Evolutionary conservation across 177 flowering plant genomes (phyloP), one percentile per base, ranked within the genome.

Genomic region (Vitis hybrid): DNA sequence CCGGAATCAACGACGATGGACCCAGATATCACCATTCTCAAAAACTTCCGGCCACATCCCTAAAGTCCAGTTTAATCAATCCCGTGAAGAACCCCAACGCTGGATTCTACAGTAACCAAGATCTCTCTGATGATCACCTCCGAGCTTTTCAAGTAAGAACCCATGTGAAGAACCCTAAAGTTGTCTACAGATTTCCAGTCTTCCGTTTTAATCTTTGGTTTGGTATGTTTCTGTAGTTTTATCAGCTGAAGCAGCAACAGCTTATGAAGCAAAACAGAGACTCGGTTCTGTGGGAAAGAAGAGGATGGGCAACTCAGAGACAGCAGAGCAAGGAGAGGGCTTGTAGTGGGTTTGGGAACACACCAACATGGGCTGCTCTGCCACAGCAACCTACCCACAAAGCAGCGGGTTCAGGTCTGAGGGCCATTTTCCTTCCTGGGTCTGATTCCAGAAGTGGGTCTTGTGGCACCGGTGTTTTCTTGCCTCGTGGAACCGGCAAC

Each of bases 391-490:
- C 44, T 11, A 50, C 55, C 49, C 71, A n/a, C 59, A 24, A 62
- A 11, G 1, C 3, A 47, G n/a, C 49, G 18, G 77, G 77, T 33
- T 74, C 83, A 61, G 82, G 75, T 10, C 68, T 73, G 76, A 59
- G 69, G 64, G 81, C 79, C 0, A 69, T 79, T 31, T 81, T 75
- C 57, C 79, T 78, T 12, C 71, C 28, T 2, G 64, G 78, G 59
- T 59, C 80, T 2, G 75, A 76, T n/a, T 66, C 80, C 2, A 65
- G 58, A 65, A 61, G 31, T 0, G 67, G 72, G 28, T 76, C 82
- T 2, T 7, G 70, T 56, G 86, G 86, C 28, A 83, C 86, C 7
- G 86, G 86, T 2, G 86, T 83, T 9, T 83, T 83, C 80, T 75
- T 83, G 74, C 86, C 86, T 1, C 71, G 75, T 15, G 71, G 65